Evolutionary conservation across 2,329 filamentous ascomycete species (phyloP).

Genomic region (Aspergillus uvarum): DNA sequence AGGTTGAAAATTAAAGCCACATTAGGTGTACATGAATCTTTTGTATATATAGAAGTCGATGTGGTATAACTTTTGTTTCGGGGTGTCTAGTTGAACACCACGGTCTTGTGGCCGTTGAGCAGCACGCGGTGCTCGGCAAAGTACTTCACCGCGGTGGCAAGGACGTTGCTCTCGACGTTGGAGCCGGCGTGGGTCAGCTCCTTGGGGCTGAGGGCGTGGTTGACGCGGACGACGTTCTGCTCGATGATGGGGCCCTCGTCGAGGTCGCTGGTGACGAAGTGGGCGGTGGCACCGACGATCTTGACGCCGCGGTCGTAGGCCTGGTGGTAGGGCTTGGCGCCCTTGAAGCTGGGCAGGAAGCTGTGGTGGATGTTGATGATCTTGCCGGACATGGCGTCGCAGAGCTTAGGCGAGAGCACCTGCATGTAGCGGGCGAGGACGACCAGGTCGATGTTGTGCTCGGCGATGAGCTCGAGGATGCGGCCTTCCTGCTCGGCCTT

Average conservation of each 20-base stretch:
- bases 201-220: slow-evolving; percentile 74
- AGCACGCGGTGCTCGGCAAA: slow-evolving; percentile 76
- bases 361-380: slow-evolving; percentile 94
- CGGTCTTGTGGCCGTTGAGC: slow-evolving; percentile 75
- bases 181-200: slow-evolving; percentile 76
- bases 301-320: slow-evolving; percentile 83
- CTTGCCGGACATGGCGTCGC: slow-evolving; percentile 74
- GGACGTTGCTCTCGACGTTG: slow-evolving; percentile 79
- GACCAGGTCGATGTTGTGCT: slow-evolving; percentile 72
- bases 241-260: slow-evolving; percentile 88
- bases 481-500: slow-evolving; percentile 71
- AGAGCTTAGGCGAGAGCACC: slow-evolving; percentile 72
- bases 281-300: slow-evolving; percentile 82
- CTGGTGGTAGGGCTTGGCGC: slow-evolving; percentile 84
- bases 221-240: slow-evolving; percentile 74
- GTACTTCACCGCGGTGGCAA: slow-evolving; percentile 81
- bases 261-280: slow-evolving; percentile 81
- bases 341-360: slow-evolving; percentile 85
- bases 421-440: slow-evolving; percentile 88
- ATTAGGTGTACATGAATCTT: neutral
- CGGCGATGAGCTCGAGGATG: slow-evolving; percentile 67
- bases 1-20: neutral
- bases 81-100: slow-evolving; percentile 63
- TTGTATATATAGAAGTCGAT: neutral
- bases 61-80: neutral